Evolutionary conservation across 371 early-diverging fungal species (phyloP).

Genomic region (Funneliformis caledonium): DNA sequence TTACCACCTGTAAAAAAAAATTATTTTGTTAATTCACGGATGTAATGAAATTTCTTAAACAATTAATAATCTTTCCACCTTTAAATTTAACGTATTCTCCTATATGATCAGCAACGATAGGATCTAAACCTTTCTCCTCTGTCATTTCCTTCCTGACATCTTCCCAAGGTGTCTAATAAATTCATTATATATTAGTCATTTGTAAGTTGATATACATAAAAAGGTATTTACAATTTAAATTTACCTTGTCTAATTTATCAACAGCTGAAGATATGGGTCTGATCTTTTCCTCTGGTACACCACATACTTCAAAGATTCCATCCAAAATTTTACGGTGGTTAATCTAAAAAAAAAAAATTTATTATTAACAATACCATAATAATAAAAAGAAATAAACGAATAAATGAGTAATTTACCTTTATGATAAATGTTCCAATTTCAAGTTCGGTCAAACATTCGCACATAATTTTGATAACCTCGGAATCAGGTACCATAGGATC

Average conservation of each 20-base stretch:
- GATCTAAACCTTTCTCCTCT: slow-evolving; percentile 85
- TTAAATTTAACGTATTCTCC: slow-evolving; percentile 86
- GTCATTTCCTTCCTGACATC: slow-evolving; percentile 97
- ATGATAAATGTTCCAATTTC: slow-evolving; percentile 86
- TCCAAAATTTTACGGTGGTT: slow-evolving; percentile 98
- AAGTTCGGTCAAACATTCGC: slow-evolving; percentile 79
- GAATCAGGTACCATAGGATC: slow-evolving; percentile 98
- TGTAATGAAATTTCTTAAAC: neutral
- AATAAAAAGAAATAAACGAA: neutral
- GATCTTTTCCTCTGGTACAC: slow-evolving; percentile 88
- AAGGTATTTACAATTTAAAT: neutral
- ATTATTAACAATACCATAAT: neutral
- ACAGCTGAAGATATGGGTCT: slow-evolving; percentile 96
- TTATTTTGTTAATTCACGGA: neutral
- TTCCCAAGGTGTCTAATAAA: slow-evolving; percentile 78
- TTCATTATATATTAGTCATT: neutral
- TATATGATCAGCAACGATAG: slow-evolving; percentile 85
- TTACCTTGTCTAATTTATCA: slow-evolving; percentile 97
- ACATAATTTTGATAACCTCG: slow-evolving; percentile 87
- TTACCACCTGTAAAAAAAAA: slow-evolving; percentile 55
- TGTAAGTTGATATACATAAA: neutral
- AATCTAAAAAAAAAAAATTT: slow-evolving; percentile 53
- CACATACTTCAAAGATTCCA: slow-evolving; percentile 94
- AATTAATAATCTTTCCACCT: slow-evolving; percentile 49
- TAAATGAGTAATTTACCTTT: slow-evolving; percentile 56